Base-by-base conservation (phyloP, 1,284 basidiomycete genomes). In the Neotropicomus parvogracilis region DNA sequence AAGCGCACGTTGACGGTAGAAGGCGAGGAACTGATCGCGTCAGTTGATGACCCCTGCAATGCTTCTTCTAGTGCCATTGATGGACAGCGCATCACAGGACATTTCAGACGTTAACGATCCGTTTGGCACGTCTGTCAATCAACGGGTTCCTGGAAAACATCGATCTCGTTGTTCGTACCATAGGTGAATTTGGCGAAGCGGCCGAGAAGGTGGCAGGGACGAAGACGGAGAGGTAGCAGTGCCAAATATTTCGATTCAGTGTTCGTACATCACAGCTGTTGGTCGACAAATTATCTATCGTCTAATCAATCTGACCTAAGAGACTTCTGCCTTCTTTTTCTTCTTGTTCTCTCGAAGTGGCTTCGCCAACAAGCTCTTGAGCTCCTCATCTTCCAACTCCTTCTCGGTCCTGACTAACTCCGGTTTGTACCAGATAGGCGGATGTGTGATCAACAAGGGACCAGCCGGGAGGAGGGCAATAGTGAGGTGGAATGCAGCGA, bases 401-500 rank as follows among this genome's bases (percentile, higher is more conserved):
- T 95, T 94, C 60, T 90, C 85, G 6, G 88, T 85, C 75, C 91
- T 90, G 59, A 95, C 80, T 52, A 95, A 78, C 64, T 94, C 91
- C 46, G 88, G 79, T 63, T 91, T 91, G 75, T 93, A 97, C 94
- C 94, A 98, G 31, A 85, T 66, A 8, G 95, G 91, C 10, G 88
- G 82, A 48, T 91, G 85, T 12, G 90, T 92, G 67, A 97, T 79
- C 52, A 97, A 71, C 39, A 86, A 73, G 28, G 94, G 92, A 28
- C 92, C 92, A 53, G 81, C 87, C 39, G 91, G 83, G 34, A 89
- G 82, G 31, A 97, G 80, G 26, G 91, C 93, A 59, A 95, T 85
- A 50, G 93, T 97, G 74, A 95, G 97, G 78, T 97, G 95, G 81
- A 95, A 93, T 32, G 89, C 89, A 48, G 93, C 92, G 41, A 94